Percentiles rank a stretch among this genome's conserved stretches.
Conservation (phyloP, 306 rosid species). For the Luffa aegyptiaca region DNA sequence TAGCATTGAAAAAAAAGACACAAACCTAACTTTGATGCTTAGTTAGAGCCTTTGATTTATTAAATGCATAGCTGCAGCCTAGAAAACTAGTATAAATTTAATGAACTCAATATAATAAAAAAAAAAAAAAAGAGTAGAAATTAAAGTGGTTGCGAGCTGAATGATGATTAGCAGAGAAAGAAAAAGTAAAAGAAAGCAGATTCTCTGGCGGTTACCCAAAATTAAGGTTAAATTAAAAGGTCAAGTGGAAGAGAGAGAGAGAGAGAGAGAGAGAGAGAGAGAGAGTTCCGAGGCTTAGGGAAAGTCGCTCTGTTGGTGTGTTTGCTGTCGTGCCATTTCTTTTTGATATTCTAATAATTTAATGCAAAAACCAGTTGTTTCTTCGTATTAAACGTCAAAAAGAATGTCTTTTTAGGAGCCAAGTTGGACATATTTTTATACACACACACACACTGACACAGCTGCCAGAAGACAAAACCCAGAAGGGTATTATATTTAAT, state of each 20-base stretch:
- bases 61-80: neutral
- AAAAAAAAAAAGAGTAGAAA: neutral
- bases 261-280: neutral
- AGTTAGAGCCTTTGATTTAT: neutral
- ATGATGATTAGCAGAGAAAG: neutral
- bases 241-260: neutral
- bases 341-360: neutral
- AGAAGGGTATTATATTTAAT: neutral
- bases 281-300: constrained; percentile 10
- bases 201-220: constrained; percentile 7
- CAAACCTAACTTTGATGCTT: neutral
- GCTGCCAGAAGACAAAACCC: neutral
- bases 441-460: neutral
- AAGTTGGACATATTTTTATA: neutral
- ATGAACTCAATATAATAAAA: too few species aligned
- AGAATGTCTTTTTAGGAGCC: neutral
- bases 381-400: neutral
- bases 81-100: neutral
- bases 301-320: constrained; percentile 1
- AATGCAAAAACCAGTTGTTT: neutral
- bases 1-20: neutral
- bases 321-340: neutral
- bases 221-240: neutral
- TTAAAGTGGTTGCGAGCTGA: neutral
- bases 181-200: neutral